Evolutionary conservation across 257 asterid genomes (phyloP).

Genomic region (Solanum pinnatisectum): DNA sequence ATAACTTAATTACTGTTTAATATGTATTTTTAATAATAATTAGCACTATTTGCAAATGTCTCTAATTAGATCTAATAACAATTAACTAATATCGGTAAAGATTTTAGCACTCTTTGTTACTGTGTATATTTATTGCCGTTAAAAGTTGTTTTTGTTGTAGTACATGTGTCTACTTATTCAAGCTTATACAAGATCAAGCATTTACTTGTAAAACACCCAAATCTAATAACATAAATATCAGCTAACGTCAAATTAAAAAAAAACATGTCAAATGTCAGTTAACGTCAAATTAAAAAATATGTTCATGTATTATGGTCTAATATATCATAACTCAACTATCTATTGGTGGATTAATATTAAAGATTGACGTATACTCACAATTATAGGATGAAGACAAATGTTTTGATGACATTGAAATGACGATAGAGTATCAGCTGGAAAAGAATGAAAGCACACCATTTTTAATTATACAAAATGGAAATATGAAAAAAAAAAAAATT

Average conservation of each 20-base stretch:
- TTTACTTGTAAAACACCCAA: too few relatives aligned
- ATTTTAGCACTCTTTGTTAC: too few relatives aligned
- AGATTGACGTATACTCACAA: neutral
- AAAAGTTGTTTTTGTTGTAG: too few relatives aligned
- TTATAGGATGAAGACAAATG: neutral
- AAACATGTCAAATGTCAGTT: neutral
- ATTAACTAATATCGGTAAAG: too few relatives aligned
- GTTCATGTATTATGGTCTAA: neutral
- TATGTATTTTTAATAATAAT: too few relatives aligned
- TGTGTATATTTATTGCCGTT: too few relatives aligned
- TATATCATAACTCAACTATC: neutral
- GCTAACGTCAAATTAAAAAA: too few relatives aligned
- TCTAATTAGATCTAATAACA: too few relatives aligned
- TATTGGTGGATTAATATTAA: neutral
- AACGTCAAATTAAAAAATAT: neutral
- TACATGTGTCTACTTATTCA: too few relatives aligned
- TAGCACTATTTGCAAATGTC: too few relatives aligned
- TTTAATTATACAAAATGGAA: neutral
- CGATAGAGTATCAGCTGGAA: neutral
- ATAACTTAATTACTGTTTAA: rapidly evolving
- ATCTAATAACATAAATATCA: too few relatives aligned
- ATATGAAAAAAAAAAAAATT: neutral
- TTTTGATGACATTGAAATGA: neutral
- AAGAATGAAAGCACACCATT: neutral
- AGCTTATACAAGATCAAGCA: too few relatives aligned